phyloP scores from a whole-genome alignment of 805 yeast species.

The Candida wancherniae region DNA sequence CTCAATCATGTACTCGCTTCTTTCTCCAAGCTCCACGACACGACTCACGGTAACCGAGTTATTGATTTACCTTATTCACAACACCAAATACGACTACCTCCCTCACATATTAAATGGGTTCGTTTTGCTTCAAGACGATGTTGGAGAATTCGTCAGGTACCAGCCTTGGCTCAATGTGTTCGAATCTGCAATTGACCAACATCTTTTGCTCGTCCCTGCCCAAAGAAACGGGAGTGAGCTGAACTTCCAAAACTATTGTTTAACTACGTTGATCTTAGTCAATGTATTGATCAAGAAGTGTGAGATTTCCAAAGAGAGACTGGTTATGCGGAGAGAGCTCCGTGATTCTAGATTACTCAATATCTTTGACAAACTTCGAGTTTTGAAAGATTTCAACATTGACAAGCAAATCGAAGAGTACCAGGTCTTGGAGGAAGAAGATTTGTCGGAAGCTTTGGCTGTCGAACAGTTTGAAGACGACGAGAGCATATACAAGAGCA shows the following conservation, averaged over 20 bases:
- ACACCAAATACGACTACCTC: conserved; percentile 17
- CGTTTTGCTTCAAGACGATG: conserved; percentile 28
- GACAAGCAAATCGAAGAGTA: conserved; percentile 36
- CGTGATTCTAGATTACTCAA: conserved; percentile 31
- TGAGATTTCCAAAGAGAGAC: conserved; percentile 23
- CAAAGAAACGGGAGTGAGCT: conserved; percentile 13
- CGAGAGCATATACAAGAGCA: conserved; percentile 7
- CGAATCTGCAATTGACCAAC: conserved; percentile 32
- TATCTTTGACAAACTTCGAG: conserved; percentile 32
- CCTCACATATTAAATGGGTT: conserved; percentile 29
- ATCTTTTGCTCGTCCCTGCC: conserved; percentile 14
- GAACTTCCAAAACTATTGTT: conserved; percentile 28
- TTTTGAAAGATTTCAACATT: conserved; percentile 26
- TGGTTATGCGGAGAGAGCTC: conserved; percentile 31
- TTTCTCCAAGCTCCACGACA: conserved; percentile 38
- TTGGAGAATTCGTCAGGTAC: conserved; percentile 32
- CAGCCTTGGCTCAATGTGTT: conserved; percentile 40
- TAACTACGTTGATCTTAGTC: conserved; percentile 33
- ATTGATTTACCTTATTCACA: conserved; percentile 30
- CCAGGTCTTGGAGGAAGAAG: conserved; percentile 37
- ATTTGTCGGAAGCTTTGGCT: conserved; percentile 23
- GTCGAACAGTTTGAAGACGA: conserved; percentile 6
- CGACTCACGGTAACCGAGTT: conserved; percentile 39
- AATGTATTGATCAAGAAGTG: conserved; percentile 31
- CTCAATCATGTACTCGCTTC: conserved; percentile 34